These are phyloP conservation scores for Lactarius evosmus DNA, from an alignment of 768 basidiomycete genomes.

Conservation along the genomic window DNA sequence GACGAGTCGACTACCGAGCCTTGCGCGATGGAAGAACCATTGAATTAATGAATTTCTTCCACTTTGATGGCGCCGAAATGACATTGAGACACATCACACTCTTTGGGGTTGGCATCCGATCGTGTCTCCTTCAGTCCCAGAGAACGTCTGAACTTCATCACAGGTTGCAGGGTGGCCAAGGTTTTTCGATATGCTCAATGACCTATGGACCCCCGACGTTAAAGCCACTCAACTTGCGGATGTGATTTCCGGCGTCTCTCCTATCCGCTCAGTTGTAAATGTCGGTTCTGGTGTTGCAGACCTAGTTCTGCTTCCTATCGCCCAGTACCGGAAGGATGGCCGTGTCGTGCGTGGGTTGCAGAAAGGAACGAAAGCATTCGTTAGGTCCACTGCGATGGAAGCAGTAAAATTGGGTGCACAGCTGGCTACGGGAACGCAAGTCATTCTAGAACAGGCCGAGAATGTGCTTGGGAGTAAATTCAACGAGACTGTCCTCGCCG, in stretches of 20 bases:
- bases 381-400: slow-evolving; percentile 92
- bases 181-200: slow-evolving; percentile 89
- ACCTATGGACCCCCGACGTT: slow-evolving; percentile 98
- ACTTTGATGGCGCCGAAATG: slow-evolving; percentile 99
- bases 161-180: slow-evolving; percentile 93
- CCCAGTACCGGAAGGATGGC: slow-evolving; percentile 97
- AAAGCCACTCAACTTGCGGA: slow-evolving; percentile 98
- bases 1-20: slow-evolving; percentile 91
- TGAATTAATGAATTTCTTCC: slow-evolving; percentile 99
- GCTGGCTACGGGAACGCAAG: slow-evolving; percentile 95
- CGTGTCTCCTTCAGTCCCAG: not conserved
- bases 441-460: slow-evolving; percentile 95
- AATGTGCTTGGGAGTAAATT: slow-evolving; percentile 81
- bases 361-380: slow-evolving; percentile 89
- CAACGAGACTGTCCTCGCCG: slow-evolving; percentile 59
- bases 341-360: slow-evolving; percentile 90
- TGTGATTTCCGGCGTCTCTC: slow-evolving; percentile 93
- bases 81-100: slow-evolving; percentile 90
- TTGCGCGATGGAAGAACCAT: slow-evolving; percentile 88
- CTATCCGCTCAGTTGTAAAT: slow-evolving; percentile 95
- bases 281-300: slow-evolving; percentile 97
- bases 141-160: slow-evolving; percentile 3
- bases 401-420: slow-evolving; percentile 92
- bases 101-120: slow-evolving; percentile 65
- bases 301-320: slow-evolving; percentile 90